These are phyloP conservation scores for Chamaecrista fasciculata DNA, from an alignment of 306 rosid genomes.

Conservation along the genomic window DNA sequence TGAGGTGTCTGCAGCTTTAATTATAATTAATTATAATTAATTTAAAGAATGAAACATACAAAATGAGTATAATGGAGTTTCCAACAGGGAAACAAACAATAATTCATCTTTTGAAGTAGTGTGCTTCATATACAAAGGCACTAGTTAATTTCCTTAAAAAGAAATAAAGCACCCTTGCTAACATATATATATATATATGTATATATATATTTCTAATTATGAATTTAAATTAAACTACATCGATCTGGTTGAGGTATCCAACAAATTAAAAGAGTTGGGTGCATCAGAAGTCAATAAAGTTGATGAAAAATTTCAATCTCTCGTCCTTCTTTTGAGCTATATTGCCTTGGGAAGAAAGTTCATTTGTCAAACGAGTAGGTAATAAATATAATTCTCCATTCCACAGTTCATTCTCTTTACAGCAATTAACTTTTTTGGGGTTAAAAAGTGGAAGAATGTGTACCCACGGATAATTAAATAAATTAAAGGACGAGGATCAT, in stretches of 20 bases:
- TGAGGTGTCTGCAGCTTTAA: too few species aligned
- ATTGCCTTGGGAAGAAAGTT: not conserved
- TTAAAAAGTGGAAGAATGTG: not conserved
- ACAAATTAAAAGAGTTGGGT: constrained; percentile 3
- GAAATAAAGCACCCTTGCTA: not conserved
- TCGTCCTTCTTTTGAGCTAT: not conserved
- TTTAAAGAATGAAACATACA: too few species aligned
- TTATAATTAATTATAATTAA: too few species aligned
- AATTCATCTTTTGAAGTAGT: too few species aligned
- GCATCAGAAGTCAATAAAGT: constrained; percentile 26
- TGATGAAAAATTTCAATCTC: constrained; percentile 22
- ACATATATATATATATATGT: too few species aligned
- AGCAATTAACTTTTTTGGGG: constrained; percentile 3
- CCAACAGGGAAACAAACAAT: too few species aligned
- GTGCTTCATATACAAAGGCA: too few species aligned
- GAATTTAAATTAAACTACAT: not conserved
- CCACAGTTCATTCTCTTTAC: constrained; percentile 15
- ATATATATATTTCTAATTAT: not conserved
- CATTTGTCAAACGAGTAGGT: constrained; percentile 31
- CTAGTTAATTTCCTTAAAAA: too few species aligned
- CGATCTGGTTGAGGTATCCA: constrained; percentile 12
- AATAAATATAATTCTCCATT: not conserved
- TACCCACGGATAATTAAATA: not conserved
- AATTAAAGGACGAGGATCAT: not conserved
- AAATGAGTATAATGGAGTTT: too few species aligned